Base-by-base conservation (phyloP, 176 grass and related monocot genomes). In the Metroxylon sagu region DNA sequence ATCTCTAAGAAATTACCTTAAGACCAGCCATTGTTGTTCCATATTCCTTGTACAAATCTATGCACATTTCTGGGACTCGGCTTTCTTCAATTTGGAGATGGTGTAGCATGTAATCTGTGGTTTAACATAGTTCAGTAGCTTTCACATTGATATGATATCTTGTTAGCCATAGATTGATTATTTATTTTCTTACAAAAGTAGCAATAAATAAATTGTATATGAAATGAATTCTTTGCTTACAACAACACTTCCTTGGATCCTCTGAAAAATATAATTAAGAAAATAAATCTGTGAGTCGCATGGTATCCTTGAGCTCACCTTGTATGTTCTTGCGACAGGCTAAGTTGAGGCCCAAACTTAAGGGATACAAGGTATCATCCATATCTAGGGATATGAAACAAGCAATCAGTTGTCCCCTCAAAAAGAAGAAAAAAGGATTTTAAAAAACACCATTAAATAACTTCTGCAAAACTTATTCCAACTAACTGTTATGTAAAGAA, bases 11-110 rank as follows among this genome's bases (percentile, higher is more conserved):
- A 10, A 4, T 21, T 14, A 80, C 92, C 81, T 92, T 98, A 4
- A 98, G 84, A n/a, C 87, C 87, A 35, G 84, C 93, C 84, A 98
- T 92, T 25, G 87, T 98, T 48, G 87, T 98, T 55, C 84, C 93
- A 56, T 92, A 76, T 63, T 98, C 87, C 64, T 12, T 98, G 87
- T 98, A 92, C 69, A 98, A 56, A 62, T 92, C 87, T 2, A 98
- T 35, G 76, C 87, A 98, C 93, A 85, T 88, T 63, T 80, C 81
- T 2, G 87, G 84, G 6, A 92, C 87, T 27, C 65, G 62, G 48
- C 64, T 81, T 71, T 89, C 79, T 26, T 91, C 81, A 1, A 98
- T 92, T 14, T 74, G 64, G 58, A 97, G 79, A 68, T 88, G 67
- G 69, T 83, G 49, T 48, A 80, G 28, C 93, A 97, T 97, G 17